Conservation (phyloP, 2,329 filamentous ascomycete genomes). For the Lachnellula occidentalis region DNA sequence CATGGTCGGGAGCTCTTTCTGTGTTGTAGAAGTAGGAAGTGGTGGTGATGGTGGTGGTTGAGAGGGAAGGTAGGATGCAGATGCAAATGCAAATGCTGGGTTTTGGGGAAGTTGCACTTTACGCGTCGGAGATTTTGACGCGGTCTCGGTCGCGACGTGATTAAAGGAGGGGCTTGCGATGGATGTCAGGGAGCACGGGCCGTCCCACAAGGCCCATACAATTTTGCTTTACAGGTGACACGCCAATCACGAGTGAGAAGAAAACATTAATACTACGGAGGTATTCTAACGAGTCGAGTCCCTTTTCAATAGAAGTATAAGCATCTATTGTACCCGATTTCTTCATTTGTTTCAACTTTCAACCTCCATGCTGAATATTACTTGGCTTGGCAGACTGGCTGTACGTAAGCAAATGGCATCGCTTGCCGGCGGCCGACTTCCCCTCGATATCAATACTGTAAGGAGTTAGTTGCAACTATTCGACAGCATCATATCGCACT, state of each 20-base stretch:
- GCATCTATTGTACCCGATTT: no score
- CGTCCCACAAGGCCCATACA: not conserved
- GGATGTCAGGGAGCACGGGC: not conserved
- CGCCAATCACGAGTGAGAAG: no score
- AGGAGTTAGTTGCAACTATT: no score
- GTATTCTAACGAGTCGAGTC: no score
- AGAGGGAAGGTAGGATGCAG: conserved; percentile 7
- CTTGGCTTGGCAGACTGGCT: no score
- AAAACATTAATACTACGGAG: no score
- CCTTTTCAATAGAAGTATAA: no score
- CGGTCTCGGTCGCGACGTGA: not conserved
- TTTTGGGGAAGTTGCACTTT: not conserved
- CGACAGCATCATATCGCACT: not conserved
- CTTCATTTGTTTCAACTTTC: no score
- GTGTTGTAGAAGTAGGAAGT: conserved; percentile 6
- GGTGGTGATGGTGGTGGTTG: conserved; percentile 2
- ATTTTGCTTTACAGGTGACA: not conserved
- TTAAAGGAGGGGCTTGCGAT: not conserved
- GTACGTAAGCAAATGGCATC: no score
- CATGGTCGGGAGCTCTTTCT: conserved; percentile 24
- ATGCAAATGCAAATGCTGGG: conserved; percentile 3
- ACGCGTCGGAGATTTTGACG: not conserved
- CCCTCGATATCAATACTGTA: no score
- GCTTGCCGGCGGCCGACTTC: no score
- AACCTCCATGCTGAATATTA: no score